phyloP scores from a whole-genome alignment of 805 yeast species.

The Candida ulmi region DNA sequence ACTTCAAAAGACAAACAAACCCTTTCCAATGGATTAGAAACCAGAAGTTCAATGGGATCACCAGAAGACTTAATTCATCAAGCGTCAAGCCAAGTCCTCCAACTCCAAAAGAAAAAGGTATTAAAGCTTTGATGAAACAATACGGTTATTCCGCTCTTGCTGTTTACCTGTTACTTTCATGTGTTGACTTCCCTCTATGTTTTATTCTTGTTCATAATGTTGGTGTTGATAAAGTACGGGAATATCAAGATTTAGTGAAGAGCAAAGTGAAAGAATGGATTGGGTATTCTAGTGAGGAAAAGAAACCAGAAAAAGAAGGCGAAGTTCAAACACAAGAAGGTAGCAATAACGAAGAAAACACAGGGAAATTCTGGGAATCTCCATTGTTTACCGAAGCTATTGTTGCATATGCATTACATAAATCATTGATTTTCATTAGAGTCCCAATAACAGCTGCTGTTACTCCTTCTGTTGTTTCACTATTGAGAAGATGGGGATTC shows the following conservation, averaged over 20 bases:
- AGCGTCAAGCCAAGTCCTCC: not conserved
- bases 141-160: conserved; percentile 92
- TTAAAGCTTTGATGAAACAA: conserved; percentile 65
- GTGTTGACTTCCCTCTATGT: conserved; percentile 78
- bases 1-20: not conserved
- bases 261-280: conserved; percentile 34
- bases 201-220: conserved; percentile 76
- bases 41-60: not conserved
- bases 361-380: conserved; percentile 20
- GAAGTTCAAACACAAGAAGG: too few relatives aligned
- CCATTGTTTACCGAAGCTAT: conserved; percentile 77
- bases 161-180: conserved; percentile 69
- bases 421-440: conserved; percentile 75
- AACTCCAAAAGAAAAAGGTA: conserved; percentile 22
- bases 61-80: not conserved
- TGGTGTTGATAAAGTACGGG: conserved; percentile 77
- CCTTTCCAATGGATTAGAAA: not conserved
- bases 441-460: conserved; percentile 89
- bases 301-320: conserved; percentile 10
- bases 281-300: conserved; percentile 50
- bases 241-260: conserved; percentile 57
- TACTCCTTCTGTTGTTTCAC: conserved; percentile 71
- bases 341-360: conserved; percentile 7
- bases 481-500: conserved; percentile 73
- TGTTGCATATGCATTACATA: conserved; percentile 91